phyloP scores from a whole-genome alignment of 2,329 filamentous ascomycete species.

The Phaeosphaeria sp. region DNA sequence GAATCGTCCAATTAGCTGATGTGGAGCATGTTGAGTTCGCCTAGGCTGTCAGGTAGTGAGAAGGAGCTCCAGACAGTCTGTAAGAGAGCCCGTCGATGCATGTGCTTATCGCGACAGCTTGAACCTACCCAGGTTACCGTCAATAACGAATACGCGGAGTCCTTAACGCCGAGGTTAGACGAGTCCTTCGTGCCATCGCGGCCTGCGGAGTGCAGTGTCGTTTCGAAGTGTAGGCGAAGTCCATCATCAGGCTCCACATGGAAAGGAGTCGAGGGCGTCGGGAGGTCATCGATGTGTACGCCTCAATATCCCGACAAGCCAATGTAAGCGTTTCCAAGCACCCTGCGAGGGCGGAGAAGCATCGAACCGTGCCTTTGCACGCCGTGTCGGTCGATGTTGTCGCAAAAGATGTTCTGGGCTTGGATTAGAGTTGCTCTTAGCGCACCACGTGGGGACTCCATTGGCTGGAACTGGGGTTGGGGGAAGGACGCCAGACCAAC shows the following conservation, averaged over 20 bases:
- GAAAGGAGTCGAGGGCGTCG: background rate
- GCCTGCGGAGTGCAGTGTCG: background rate
- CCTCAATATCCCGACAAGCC: background rate
- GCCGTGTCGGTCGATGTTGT: background rate
- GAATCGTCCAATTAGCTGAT: background rate
- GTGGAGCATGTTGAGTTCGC: background rate
- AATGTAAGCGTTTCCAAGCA: conserved; percentile 2
- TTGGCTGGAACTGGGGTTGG: conserved; percentile 4
- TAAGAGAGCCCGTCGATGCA: background rate
- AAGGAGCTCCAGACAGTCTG: background rate
- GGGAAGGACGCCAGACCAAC: background rate
- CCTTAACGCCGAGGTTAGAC: background rate
- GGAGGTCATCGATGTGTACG: background rate
- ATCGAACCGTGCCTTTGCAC: conserved; percentile 1
- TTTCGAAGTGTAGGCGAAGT: background rate
- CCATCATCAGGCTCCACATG: background rate
- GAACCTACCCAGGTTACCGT: background rate
- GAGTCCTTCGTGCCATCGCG: background rate
- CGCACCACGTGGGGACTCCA: conserved; percentile 5
- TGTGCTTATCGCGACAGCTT: background rate
- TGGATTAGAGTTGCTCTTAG: conserved; percentile 1
- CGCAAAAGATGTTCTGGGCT: conserved; percentile 1
- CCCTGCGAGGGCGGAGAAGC: background rate
- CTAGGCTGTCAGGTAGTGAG: background rate
- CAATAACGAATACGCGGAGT: background rate